phyloP scores from a whole-genome alignment of 768 basidiomycete species.

The Heimioporus sp. region DNA sequence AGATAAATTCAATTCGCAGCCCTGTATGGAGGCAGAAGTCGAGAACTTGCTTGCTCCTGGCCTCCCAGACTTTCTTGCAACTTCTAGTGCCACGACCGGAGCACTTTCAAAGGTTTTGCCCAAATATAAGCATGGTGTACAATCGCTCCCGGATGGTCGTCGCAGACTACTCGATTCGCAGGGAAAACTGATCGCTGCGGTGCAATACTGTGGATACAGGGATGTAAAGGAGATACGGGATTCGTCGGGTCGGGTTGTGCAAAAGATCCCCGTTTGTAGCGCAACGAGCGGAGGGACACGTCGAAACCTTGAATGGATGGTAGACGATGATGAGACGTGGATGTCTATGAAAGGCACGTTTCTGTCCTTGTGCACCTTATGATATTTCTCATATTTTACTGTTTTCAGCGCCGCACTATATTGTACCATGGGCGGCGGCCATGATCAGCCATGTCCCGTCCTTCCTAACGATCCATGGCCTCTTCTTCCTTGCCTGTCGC shows the following conservation, averaged over 20 bases:
- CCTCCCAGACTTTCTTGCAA: background rate
- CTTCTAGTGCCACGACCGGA: background rate
- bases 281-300: background rate
- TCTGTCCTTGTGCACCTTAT: background rate
- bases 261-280: slow-evolving; percentile 9
- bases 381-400: background rate
- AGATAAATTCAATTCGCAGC: background rate
- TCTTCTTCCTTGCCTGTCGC: slow-evolving; percentile 14
- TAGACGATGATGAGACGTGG: slow-evolving; percentile 8
- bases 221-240: background rate
- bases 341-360: background rate
- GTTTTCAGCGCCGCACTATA: slow-evolving; percentile 8
- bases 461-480: slow-evolving; percentile 19
- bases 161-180: background rate
- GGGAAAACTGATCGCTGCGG: background rate
- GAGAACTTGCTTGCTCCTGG: background rate
- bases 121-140: background rate
- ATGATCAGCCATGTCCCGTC: slow-evolving; percentile 11
- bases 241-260: slow-evolving; percentile 1
- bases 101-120: background rate
- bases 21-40: background rate
- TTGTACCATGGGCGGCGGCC: slow-evolving; percentile 16
- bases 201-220: background rate
- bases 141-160: background rate
- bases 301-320: slow-evolving; percentile 5